Percentiles rank a stretch among this genome's conserved stretches.
Evolutionary conservation across 805 yeast genomes (phyloP).

Genomic region (Suhomyces faveliae): DNA sequence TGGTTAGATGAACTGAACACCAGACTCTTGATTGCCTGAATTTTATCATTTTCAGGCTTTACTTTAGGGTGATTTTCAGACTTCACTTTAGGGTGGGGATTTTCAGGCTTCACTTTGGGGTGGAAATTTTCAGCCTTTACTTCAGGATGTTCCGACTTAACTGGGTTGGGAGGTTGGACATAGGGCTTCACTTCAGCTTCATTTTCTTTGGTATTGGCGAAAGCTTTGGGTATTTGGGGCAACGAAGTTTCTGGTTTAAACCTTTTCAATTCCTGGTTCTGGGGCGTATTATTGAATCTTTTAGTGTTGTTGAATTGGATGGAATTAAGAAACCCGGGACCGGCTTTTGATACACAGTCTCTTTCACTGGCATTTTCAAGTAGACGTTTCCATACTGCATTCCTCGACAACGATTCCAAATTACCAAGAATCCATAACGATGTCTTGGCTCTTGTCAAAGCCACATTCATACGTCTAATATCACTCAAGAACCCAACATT

Average conservation of each 20-base stretch:
- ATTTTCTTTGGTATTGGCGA: neutral
- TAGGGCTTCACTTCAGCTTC: neutral
- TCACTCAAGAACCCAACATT: constrained; percentile 88
- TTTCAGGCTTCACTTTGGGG: too few species aligned
- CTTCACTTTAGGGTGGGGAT: too few species aligned
- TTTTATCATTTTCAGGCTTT: neutral
- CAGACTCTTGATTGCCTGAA: constrained; percentile 4
- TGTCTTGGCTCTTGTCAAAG: constrained; percentile 87
- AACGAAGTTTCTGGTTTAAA: neutral
- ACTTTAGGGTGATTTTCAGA: neutral
- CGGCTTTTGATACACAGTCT: constrained; percentile 28
- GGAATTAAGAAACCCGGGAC: constrained; percentile 33
- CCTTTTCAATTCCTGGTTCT: neutral
- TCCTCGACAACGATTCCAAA: constrained; percentile 57
- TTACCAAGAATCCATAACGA: constrained; percentile 93
- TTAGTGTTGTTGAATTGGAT: neutral
- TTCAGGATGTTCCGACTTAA: too few species aligned
- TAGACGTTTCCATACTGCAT: constrained; percentile 71
- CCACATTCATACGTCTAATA: constrained; percentile 94
- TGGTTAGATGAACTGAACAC: neutral
- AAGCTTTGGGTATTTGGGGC: neutral
- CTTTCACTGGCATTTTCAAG: constrained; percentile 64
- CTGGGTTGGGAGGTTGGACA: too few species aligned
- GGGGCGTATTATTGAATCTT: neutral
- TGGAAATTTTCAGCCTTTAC: too few species aligned